phyloP scores from a whole-genome alignment of 108 stramenopile species.

The Bacterosira constricta region DNA sequence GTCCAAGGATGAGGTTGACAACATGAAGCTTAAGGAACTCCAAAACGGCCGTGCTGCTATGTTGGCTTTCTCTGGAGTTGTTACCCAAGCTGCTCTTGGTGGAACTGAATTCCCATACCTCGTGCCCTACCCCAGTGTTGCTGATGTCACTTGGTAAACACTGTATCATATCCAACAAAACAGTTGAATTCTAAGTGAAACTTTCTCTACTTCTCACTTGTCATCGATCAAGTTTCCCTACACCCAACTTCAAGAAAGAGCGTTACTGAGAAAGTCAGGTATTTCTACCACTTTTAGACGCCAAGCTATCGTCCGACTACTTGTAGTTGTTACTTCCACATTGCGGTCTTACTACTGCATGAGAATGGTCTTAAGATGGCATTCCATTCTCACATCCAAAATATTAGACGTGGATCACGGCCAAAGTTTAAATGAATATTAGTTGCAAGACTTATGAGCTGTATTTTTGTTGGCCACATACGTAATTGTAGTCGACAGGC shows the following conservation, averaged over 20 bases:
- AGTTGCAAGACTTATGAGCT: slow-evolving; percentile 5
- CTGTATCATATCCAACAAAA: background rate
- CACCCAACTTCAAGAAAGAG: background rate
- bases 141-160: slow-evolving; percentile 42
- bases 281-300: background rate
- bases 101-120: slow-evolving; percentile 60
- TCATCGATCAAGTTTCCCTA: background rate
- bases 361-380: background rate
- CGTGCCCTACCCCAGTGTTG: slow-evolving; percentile 40
- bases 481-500: too few species aligned
- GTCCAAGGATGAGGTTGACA: slow-evolving; percentile 65
- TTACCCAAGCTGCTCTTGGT: slow-evolving; percentile 89
- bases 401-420: background rate
- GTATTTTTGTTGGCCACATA: background rate
- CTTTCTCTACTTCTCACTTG: background rate
- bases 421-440: background rate
- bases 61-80: slow-evolving; percentile 94
- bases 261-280: background rate
- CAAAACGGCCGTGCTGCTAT: slow-evolving; percentile 96
- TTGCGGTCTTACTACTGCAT: background rate
- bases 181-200: background rate
- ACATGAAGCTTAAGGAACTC: slow-evolving; percentile 89
- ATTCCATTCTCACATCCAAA: background rate
- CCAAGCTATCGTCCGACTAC: background rate
- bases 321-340: background rate